Conservation (phyloP, 176 grass and related monocot genomes). For the Rhynchospora pubera region DNA sequence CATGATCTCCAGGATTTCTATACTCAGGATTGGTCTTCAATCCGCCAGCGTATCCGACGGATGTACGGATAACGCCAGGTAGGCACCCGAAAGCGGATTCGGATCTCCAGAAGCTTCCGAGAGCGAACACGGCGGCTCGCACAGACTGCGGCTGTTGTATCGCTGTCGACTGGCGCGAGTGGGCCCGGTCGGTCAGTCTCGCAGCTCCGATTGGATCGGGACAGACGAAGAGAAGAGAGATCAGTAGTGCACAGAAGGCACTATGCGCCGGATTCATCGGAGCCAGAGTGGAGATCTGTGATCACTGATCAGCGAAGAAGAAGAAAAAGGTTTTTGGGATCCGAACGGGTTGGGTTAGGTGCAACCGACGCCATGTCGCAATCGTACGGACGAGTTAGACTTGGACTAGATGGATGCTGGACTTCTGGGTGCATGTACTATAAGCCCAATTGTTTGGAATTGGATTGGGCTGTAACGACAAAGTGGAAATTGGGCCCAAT, state of each 20-base stretch:
- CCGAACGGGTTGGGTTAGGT: background rate
- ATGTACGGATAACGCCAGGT: constrained; percentile 60
- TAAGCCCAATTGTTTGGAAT: background rate
- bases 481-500: background rate
- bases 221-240: constrained; percentile 19
- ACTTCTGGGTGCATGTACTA: too few species aligned
- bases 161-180: background rate
- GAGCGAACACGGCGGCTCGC: constrained; percentile 55
- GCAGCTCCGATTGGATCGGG: background rate
- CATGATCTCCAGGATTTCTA: constrained; percentile 77
- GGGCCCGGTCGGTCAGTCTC: constrained; percentile 14
- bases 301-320: background rate
- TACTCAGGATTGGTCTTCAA: constrained; percentile 68
- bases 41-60: constrained; percentile 74
- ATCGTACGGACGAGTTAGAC: background rate
- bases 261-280: constrained; percentile 14
- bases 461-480: background rate
- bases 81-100: constrained; percentile 77
- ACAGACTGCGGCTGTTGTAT: constrained; percentile 13
- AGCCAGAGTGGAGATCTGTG: constrained; percentile 11
- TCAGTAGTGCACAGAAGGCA: background rate
- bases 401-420: too few species aligned
- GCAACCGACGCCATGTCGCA: background rate
- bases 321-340: background rate
- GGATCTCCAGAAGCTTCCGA: constrained; percentile 90